Evolutionary conservation across 768 basidiomycete genomes (phyloP), one percentile per base, ranked within the genome.

Genomic region (Lentinula detonsa): DNA sequence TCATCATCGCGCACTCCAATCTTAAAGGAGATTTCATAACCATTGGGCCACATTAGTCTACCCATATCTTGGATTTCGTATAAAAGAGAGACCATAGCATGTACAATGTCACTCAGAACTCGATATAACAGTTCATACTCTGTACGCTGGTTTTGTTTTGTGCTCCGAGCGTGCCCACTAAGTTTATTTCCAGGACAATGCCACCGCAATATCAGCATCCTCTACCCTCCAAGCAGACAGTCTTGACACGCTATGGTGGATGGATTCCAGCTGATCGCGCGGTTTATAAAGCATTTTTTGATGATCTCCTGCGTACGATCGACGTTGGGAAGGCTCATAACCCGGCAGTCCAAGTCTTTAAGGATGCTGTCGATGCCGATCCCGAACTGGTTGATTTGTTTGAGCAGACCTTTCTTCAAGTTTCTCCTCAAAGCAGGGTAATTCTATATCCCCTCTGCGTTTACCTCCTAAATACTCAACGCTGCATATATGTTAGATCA

Each of bases 201-300:
- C 16, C 42, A 10, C 8, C 45, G 4, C n/a, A 4, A 46, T 46
- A 46, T 46, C 45, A 46, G 11, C 45, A 7, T 4, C 45, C 50
- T 35, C 50, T 35, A 21, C 50, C 11, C 5, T 51, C 50, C 4
- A 35, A 51, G n/a, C 50, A 57, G 33, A 62, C 61, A 16, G 35
- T 21, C 5, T 39, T 62, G 34, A 49, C 43, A 21, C 61, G 61
- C 56, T 62, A 62, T 28, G 48, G 57, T 45, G 62, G 62, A 51
- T 63, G 57, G 62, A 31, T 51, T 34, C 62, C 62, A 9, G 28
- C 34, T 10, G 43, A 55, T 49, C 57, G 1, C 53, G 34, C 23
- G 40, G 43, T 63, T 23, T 51, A 60, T 15, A 16, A 52, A 4
- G 46, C 45, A 16, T 62, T 59, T 57, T 40, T 62, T 23, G 31